Base-by-base conservation (phyloP, 2,329 filamentous ascomycete genomes). In the Hypoxylon sp. region DNA sequence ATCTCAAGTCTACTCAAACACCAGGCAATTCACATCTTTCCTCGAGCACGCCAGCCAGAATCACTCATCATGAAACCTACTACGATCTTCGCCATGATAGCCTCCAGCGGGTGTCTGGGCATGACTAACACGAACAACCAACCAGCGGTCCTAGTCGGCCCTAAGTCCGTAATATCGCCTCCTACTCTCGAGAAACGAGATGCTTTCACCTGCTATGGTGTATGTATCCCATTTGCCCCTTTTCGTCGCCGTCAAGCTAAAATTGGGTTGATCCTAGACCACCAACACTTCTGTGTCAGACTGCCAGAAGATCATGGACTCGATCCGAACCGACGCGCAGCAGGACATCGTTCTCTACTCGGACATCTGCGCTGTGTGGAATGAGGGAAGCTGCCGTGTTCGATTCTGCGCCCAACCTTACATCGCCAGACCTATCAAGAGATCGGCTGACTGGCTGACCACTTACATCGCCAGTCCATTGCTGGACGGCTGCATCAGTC, bases 381-480 rank as follows among this genome's bases (percentile, higher is more conserved):
- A 43, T 7, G 37, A 63, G 21, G 61, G 59, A 30, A 56, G 53
- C 16, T 67, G 65, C 35, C 57, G 58, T 11, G 51, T 66, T 26
- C 62, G 65, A 7, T 63, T 67, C 48, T 67, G 65, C 31, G 64
- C 65, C 6, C 58, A 62, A 32, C 64, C 61, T 7, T 66, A 58
- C 16, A 48, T 65, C 25, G 20, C 34, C n/a, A 58, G 44, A 17
- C 54, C 61, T 2, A 54, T 66, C 57, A 66, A 62, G n/a, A 57
- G 62, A 17, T 63, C 64, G 7, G 63, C 62, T 8, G 54, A 55
- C 11, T 67, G 65, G 65, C 32, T 67, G 25, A 53, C 59, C 17
- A 53, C 49, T 8, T 67, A 63, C 47, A 52, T 62, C 11, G 51
- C 61, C 35, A 57, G 41, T 29, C 55, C 55, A 3, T 48, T 67